Percentiles rank a stretch among this genome's conserved stretches.
phyloP scores from a whole-genome alignment of 176 grass and related monocot genomes.

The Oryza meridionalis region DNA sequence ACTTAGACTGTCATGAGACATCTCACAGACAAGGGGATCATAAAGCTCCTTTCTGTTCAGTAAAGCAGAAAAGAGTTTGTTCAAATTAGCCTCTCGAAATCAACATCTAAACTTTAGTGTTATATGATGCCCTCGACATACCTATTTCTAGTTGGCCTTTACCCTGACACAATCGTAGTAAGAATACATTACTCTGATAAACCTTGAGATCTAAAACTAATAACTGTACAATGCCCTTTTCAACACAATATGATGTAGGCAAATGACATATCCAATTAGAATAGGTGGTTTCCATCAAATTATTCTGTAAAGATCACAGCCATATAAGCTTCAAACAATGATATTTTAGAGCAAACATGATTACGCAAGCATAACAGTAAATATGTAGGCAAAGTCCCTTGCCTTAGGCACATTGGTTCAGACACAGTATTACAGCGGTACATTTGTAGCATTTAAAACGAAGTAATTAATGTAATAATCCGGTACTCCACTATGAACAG shows the following conservation, averaged over 20 bases:
- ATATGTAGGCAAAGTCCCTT: neutral
- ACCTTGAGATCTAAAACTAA: neutral
- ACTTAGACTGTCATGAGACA: neutral
- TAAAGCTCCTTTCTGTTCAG: neutral
- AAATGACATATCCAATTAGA: neutral
- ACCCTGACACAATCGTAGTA: neutral
- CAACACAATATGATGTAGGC: neutral
- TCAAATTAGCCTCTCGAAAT: neutral
- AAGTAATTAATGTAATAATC: constrained; percentile 1
- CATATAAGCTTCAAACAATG: neutral
- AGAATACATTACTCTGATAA: neutral
- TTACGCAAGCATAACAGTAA: neutral
- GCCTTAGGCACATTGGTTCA: no score
- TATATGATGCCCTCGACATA: neutral
- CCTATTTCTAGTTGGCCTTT: neutral
- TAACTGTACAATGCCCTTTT: neutral
- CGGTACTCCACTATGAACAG: neutral
- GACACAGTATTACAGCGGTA: neutral
- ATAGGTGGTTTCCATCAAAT: neutral
- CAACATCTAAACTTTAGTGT: constrained; percentile 1
- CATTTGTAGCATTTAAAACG: constrained; percentile 15
- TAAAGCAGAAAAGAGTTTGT: neutral
- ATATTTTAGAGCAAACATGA: neutral
- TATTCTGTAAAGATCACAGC: neutral
- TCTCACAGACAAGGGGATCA: neutral